Evolutionary conservation across 164 flowering plant species (phyloP), one percentile per base, ranked within the genome.

Genomic region (Kingdonia uniflora): DNA sequence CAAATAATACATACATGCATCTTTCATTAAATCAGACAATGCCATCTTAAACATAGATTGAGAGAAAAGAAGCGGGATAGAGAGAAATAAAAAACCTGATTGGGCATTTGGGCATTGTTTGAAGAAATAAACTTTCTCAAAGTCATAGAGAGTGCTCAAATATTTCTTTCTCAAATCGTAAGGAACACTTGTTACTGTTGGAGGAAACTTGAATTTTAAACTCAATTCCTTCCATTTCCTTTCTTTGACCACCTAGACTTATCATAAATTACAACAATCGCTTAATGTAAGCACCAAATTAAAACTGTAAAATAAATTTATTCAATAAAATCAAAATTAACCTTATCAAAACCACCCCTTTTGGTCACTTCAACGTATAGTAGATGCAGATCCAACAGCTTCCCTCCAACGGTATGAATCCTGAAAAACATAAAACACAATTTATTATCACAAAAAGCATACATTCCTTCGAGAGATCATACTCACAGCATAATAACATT

Each of bases 211-310:
- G 57, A 87, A 87, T 16, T 68, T 73, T 21, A 60, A 51, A 6
- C 92, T 69, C 59, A 87, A 79, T 61, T 84, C 94, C 70, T 82
- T 84, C 97, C 97, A 90, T 72, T 87, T 90, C 71, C 81, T 90
- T 60, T 82, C 91, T 47, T 63, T 59, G 15, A 86, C 81, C 21
- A 86, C 97, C 95, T 52, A 39, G 6, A 47, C 35, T 8, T 29
- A 29, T 8, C 8, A 29, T 3, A 3, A 29, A 29, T 29, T 29
- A 29, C 35, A n/a, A n/a, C n/a, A n/a, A n/a, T n/a, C n/a, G n/a
- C n/a, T n/a, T n/a, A n/a, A n/a, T n/a, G n/a, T 0, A 16, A 41
- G n/a, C 15, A 10, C 44, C 44, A 42, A 42, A 12, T 42, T 0
- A 42, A 12, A 15, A 42, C n/a, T n/a, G n/a, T 14, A 10, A 42